Evolutionary conservation across 441 rosid species (phyloP).

Genomic region (Populus hybrid): DNA sequence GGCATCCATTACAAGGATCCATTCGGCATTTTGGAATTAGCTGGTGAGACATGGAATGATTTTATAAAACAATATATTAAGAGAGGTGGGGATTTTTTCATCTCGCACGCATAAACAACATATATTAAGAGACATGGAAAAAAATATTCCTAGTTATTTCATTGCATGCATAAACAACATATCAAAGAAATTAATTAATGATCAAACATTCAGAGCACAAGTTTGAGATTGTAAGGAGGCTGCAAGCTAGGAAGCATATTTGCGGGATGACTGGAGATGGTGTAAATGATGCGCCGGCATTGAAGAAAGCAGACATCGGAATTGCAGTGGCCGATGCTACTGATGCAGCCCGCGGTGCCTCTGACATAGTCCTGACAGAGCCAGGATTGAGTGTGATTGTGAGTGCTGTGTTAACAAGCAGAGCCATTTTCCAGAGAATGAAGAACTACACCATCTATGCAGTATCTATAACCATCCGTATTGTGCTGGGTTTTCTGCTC

Average conservation of each 20-base stretch:
- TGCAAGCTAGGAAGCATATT: constrained; percentile 84
- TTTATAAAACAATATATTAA: neutral
- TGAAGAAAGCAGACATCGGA: constrained; percentile 88
- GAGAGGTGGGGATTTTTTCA: neutral
- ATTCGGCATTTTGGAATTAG: neutral
- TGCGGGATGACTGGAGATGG: constrained; percentile 99
- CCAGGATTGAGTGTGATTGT: constrained; percentile 91
- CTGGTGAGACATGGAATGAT: neutral
- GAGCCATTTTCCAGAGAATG: constrained; percentile 97
- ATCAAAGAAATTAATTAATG: constrained; percentile 9
- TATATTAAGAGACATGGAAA: neutral
- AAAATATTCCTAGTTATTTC: neutral
- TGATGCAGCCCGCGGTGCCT: constrained; percentile 87
- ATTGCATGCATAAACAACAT: neutral
- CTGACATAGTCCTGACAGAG: constrained; percentile 89
- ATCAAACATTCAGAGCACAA: constrained; percentile 61
- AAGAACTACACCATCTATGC: constrained; percentile 98
- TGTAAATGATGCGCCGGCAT: constrained; percentile 90
- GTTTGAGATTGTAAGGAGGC: constrained; percentile 83
- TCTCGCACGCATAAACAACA: too few species aligned
- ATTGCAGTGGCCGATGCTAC: constrained; percentile 96
- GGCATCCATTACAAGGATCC: neutral
- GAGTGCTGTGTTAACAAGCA: constrained; percentile 87
- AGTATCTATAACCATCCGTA: constrained; percentile 93
- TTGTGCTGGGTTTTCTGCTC: constrained; percentile 87